Conservation (phyloP, 2,329 filamentous ascomycete genomes). For the Cordyceps militaris region DNA sequence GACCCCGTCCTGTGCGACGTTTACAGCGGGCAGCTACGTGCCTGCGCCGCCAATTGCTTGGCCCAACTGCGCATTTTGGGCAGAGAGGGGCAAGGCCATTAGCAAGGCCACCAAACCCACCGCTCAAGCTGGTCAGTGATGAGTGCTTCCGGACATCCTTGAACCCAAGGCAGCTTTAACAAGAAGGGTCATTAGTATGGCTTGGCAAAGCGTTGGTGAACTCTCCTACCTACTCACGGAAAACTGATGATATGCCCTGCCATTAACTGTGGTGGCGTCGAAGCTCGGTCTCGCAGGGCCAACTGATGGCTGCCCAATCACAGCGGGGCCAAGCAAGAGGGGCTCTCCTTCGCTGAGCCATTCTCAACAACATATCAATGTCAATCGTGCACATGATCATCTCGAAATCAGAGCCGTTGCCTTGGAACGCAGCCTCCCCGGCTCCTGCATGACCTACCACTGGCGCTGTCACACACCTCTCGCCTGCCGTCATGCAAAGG, state of each 20-base stretch:
- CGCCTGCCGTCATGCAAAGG: background rate
- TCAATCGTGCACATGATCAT: background rate
- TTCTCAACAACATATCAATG: background rate
- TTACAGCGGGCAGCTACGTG: background rate
- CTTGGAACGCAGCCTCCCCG: background rate
- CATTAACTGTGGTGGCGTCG: background rate
- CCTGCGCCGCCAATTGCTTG: too few relatives aligned
- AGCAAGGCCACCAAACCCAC: background rate
- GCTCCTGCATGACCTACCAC: background rate
- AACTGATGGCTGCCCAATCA: slow-evolving; percentile 6
- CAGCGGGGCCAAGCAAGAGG: background rate
- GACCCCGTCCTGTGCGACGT: background rate
- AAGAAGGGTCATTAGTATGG: background rate
- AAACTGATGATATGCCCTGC: background rate
- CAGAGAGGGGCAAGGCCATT: background rate
- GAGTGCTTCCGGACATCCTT: background rate
- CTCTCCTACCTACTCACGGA: background rate
- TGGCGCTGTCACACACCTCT: background rate
- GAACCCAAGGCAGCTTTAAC: too few relatives aligned
- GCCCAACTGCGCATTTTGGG: too few relatives aligned
- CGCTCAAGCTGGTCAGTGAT: background rate
- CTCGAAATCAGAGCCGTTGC: background rate
- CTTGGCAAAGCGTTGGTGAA: background rate
- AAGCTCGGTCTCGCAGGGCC: background rate
- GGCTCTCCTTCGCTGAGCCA: background rate